phyloP scores from a whole-genome alignment of 441 rosid genomes.

The Adansonia madagascariensis region DNA sequence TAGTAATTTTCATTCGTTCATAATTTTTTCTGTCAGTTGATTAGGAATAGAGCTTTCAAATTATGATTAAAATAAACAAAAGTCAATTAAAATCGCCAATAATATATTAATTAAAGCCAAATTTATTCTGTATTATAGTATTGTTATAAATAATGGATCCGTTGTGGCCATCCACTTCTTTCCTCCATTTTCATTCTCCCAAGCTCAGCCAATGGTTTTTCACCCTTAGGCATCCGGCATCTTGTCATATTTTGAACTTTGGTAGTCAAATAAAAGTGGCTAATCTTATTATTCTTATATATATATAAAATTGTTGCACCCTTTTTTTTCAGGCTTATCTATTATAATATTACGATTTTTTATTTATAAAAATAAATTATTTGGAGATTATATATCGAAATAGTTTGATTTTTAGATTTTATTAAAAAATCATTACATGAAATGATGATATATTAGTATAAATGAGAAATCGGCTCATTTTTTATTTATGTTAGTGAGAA shows the following conservation, averaged over 20 bases:
- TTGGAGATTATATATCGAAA: no score
- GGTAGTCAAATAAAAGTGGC: slow-evolving; percentile 21
- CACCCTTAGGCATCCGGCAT: slow-evolving; percentile 14
- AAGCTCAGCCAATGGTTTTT: slow-evolving; percentile 6
- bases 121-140: slow-evolving; percentile 22
- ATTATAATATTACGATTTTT: no score
- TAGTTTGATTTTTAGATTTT: no score
- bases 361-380: no score
- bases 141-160: slow-evolving; percentile 24
- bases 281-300: neutral
- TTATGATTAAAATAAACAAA: neutral
- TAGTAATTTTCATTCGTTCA: neutral
- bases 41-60: slow-evolving; percentile 43
- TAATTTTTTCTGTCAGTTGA: slow-evolving; percentile 28
- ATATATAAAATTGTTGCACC: no score
- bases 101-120: slow-evolving; percentile 2
- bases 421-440: no score
- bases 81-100: neutral
- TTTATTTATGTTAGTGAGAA: no score
- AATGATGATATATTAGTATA: no score
- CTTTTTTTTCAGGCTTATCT: no score
- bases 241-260: neutral
- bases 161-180: slow-evolving; percentile 37
- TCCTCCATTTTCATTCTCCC: slow-evolving; percentile 17
- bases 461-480: no score